A percentile compares a stretch with the other conserved stretches of the same genome.
Conservation (phyloP, 768 basidiomycete genomes). For the Mrakia gelida region DNA sequence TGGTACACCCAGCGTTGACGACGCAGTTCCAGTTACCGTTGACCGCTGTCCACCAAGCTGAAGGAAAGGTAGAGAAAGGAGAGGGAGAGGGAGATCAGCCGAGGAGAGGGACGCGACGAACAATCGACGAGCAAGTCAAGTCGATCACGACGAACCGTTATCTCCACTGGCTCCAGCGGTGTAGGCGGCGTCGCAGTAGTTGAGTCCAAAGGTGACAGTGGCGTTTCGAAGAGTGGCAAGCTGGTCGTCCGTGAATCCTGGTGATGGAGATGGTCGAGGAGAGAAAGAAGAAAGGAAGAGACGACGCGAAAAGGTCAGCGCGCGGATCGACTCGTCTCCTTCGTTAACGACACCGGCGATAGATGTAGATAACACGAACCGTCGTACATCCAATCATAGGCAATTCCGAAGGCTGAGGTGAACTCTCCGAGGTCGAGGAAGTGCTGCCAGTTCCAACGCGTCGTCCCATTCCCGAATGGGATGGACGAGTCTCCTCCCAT, state of each 20-base stretch:
- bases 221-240: conserved; percentile 62
- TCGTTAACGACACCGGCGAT: too few species aligned
- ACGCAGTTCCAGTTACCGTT: conserved; percentile 88
- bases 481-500: conserved; percentile 60
- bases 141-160: conserved; percentile 41
- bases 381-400: conserved; percentile 94
- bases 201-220: conserved; percentile 73
- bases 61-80: too few species aligned
- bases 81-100: too few species aligned
- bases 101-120: too few species aligned
- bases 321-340: too few species aligned
- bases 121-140: too few species aligned
- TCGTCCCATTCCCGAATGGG: conserved; percentile 60
- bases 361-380: conserved; percentile 11
- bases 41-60: conserved; percentile 66
- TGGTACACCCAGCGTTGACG: conserved; percentile 84
- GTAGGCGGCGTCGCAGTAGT: conserved; percentile 58
- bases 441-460: conserved; percentile 75
- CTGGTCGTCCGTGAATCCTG: conserved; percentile 65
- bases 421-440: conserved; percentile 84
- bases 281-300: too few species aligned
- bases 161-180: conserved; percentile 38
- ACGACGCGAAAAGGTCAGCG: too few species aligned
- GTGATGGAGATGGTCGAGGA: too few species aligned
- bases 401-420: conserved; percentile 80